Percentiles rank a stretch among this genome's conserved stretches.
Conservation (phyloP, 768 basidiomycete species). For the Dendrothele bispora region DNA sequence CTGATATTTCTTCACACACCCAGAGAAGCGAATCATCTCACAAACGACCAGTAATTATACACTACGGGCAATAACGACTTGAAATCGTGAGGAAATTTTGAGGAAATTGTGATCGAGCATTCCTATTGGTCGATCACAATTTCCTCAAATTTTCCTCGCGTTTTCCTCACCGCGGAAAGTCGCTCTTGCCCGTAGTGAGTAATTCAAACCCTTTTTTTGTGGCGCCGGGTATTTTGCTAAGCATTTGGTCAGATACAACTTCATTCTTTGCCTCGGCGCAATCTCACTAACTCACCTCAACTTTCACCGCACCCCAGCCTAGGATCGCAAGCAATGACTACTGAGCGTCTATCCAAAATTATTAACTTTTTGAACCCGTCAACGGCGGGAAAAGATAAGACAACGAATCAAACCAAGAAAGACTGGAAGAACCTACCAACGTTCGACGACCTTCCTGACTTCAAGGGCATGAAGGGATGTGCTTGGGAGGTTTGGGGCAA, state of each 20-base stretch:
- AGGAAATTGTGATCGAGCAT: too few relatives aligned
- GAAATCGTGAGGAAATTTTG: too few relatives aligned
- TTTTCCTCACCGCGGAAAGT: too few relatives aligned
- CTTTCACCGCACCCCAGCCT: too few relatives aligned
- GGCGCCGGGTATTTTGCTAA: constrained; percentile 1
- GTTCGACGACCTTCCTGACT: constrained; percentile 36
- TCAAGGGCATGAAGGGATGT: constrained; percentile 49
- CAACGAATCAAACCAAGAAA: not conserved
- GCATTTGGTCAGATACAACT: too few relatives aligned
- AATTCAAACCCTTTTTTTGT: constrained; percentile 14
- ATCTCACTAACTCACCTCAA: too few relatives aligned
- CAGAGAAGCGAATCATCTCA: constrained; percentile 4
- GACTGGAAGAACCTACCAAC: constrained; percentile 4
- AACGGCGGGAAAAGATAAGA: not conserved
- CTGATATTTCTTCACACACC: not conserved
- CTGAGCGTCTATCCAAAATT: constrained; percentile 4
- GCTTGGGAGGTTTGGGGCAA: constrained; percentile 71
- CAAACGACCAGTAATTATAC: constrained; percentile 6
- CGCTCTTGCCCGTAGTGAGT: too few relatives aligned
- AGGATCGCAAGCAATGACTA: constrained; percentile 1
- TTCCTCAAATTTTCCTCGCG: too few relatives aligned
- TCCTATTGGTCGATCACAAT: too few relatives aligned
- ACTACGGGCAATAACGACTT: too few relatives aligned
- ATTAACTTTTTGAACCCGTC: constrained; percentile 3
- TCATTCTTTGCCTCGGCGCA: too few relatives aligned